Base-by-base conservation (phyloP, 352 stramenopile species). In the Pythium folliculosum region DNA sequence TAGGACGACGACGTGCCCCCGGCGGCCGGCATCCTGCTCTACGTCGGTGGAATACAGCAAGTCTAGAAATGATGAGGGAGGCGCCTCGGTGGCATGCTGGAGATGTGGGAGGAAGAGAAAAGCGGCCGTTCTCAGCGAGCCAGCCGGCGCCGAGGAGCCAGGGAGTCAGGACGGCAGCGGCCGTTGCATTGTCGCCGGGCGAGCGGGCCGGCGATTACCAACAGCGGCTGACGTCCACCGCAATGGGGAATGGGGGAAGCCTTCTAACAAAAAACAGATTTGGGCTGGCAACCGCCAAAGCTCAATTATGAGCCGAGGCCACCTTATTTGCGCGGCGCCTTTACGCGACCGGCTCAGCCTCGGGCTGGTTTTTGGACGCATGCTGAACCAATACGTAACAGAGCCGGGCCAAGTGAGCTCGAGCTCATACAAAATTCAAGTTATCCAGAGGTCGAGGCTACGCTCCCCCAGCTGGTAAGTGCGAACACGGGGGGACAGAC, bases 1-100 rank as follows among this genome's bases (percentile, higher is more conserved):
- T 87, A 66, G 40, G 82, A 89, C 59, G 63, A 63, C 32, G 53
- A 63, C n/a, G 53, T 38, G 22, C 45, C 48, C 13, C 53, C 60
- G 16, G 37, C 52, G 43, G 43, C 49, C 7, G 51, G 51, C 51
- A 57, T 57, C 3, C 27, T 32, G 27, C 27, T 32, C 27, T 2
- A 32, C 27, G 51, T 57, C 14, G 25, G 5, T 3, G 9, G 40
- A 19, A 7, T 13, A 3, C 1, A 21, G 40, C 40, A n/a, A n/a
- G 13, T 47, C 40, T 13, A 47, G 14, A 47, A 47, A 47, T 47
- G 40, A 47, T n/a, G 5, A 13, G 9, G 40, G n/a, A 3, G 40
- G 1, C 13, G 27, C 27, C 27, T 43, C 10, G 37, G 37, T 32
- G 27, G 27, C 35, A 13, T 40, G 35, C 35, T 3, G 10, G 2